Percentiles rank a stretch among this genome's conserved stretches.
Conservation (phyloP, 2,329 filamentous ascomycete genomes). For the Trichocomaceae sp. region DNA sequence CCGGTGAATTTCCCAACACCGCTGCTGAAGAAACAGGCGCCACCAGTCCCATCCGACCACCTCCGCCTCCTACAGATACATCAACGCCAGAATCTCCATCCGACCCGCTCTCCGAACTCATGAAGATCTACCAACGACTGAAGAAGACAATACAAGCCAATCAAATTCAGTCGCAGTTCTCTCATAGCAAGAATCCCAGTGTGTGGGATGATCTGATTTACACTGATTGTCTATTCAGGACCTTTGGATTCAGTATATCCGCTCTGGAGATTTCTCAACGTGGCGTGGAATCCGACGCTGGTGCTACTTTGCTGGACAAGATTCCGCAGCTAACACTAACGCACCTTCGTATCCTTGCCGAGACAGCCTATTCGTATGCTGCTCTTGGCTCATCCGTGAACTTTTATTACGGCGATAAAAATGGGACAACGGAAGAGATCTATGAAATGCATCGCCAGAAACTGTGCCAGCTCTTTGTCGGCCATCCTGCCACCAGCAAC, state of each 20-base stretch:
- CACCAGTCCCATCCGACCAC: constrained; percentile 28
- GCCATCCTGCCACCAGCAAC: constrained; percentile 38
- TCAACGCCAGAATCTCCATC: constrained; percentile 20
- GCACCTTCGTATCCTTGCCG: constrained; percentile 78
- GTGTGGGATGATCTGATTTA: constrained; percentile 44
- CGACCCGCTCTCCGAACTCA: constrained; percentile 42
- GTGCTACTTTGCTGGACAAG: constrained; percentile 70
- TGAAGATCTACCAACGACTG: constrained; percentile 51
- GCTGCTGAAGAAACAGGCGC: constrained; percentile 24
- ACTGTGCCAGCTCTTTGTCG: constrained; percentile 67
- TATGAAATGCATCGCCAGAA: constrained; percentile 62
- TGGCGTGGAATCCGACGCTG: constrained; percentile 66
- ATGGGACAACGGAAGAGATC: constrained; percentile 56
- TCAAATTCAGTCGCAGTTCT: constrained; percentile 42
- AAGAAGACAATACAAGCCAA: constrained; percentile 51
- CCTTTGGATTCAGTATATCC: constrained; percentile 76
- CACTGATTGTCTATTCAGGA: constrained; percentile 38
- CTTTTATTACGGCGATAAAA: constrained; percentile 45
- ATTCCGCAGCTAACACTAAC: constrained; percentile 78
- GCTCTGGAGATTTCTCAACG: constrained; percentile 88
- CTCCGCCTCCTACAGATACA: constrained; percentile 5
- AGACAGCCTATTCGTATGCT: constrained; percentile 81
- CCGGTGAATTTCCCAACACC: constrained; percentile 30
- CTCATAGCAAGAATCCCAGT: constrained; percentile 35
- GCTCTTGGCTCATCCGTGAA: constrained; percentile 65